Evolutionary conservation across 2,329 filamentous ascomycete genomes (phyloP).

Genomic region (Ophiostoma triangulosporum): DNA sequence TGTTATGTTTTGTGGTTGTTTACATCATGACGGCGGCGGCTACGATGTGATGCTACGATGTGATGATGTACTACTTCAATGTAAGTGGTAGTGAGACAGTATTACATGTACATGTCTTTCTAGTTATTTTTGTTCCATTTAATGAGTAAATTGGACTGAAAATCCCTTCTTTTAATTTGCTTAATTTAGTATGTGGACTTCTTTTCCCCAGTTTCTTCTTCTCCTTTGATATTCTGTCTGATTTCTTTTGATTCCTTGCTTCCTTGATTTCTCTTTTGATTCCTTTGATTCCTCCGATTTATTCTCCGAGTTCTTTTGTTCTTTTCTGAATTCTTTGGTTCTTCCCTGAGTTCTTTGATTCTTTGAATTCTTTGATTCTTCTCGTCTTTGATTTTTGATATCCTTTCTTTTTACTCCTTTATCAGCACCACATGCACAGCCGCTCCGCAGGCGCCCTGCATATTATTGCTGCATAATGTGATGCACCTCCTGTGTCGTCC

Average conservation of each 20-base stretch:
- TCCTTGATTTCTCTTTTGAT: neutral
- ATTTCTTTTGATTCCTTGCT: neutral
- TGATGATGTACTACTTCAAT: too few relatives aligned
- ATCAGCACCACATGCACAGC: neutral
- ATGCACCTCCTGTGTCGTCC: slow-evolving; percentile 1
- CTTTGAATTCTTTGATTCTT: neutral
- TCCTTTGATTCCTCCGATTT: neutral
- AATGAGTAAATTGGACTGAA: too few relatives aligned
- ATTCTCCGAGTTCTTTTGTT: neutral
- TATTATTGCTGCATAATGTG: neutral
- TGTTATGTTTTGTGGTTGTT: neutral
- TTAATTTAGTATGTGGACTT: too few relatives aligned
- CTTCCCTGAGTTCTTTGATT: neutral
- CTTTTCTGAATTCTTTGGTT: neutral
- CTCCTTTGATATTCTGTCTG: too few relatives aligned
- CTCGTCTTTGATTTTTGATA: neutral
- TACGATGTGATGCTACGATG: too few relatives aligned
- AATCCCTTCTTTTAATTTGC: too few relatives aligned
- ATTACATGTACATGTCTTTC: too few relatives aligned
- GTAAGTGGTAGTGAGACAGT: too few relatives aligned
- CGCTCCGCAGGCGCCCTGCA: slow-evolving; percentile 2
- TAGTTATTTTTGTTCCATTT: too few relatives aligned
- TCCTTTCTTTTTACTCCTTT: neutral
- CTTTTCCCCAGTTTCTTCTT: too few relatives aligned
- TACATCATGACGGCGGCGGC: neutral